Conservation (phyloP, 176 grass and related monocot genomes). For the Thinopyrum elongatum region DNA sequence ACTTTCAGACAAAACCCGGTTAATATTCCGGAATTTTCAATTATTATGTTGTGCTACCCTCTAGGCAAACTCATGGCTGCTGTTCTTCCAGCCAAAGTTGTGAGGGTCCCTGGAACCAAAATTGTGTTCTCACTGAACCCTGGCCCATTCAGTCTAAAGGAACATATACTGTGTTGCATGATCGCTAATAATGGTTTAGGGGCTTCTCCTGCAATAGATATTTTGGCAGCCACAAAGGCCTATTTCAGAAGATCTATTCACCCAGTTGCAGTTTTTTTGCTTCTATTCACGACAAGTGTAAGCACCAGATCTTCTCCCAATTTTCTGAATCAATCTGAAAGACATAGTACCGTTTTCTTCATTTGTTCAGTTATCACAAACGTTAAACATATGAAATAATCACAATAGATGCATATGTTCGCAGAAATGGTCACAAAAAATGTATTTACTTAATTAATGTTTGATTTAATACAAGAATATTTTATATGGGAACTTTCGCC, state of each 20-base stretch:
- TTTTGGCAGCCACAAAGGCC: not conserved
- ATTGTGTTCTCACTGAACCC: constrained; percentile 25
- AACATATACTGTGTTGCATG: constrained; percentile 7
- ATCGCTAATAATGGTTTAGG: not conserved
- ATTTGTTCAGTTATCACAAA: not conserved
- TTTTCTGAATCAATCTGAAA: not conserved
- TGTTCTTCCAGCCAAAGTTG: constrained; percentile 6
- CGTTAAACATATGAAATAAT: too few species aligned
- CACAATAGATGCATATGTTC: too few species aligned
- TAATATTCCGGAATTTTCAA: not conserved
- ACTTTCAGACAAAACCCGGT: constrained; percentile 15
- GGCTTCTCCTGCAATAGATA: not conserved
- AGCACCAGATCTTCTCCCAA: not conserved
- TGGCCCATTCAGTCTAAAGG: constrained; percentile 33
- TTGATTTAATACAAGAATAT: too few species aligned
- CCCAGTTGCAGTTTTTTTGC: not conserved
- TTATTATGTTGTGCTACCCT: not conserved
- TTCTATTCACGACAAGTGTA: not conserved
- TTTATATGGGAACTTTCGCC: too few species aligned
- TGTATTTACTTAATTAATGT: too few species aligned
- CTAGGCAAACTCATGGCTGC: constrained; percentile 19
- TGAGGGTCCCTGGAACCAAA: constrained; percentile 6
- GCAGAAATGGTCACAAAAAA: too few species aligned
- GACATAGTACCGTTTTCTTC: not conserved
- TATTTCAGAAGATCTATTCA: constrained; percentile 18